Evolutionary conservation across 768 basidiomycete species (phyloP).

Genomic region (Russula brevipes): DNA sequence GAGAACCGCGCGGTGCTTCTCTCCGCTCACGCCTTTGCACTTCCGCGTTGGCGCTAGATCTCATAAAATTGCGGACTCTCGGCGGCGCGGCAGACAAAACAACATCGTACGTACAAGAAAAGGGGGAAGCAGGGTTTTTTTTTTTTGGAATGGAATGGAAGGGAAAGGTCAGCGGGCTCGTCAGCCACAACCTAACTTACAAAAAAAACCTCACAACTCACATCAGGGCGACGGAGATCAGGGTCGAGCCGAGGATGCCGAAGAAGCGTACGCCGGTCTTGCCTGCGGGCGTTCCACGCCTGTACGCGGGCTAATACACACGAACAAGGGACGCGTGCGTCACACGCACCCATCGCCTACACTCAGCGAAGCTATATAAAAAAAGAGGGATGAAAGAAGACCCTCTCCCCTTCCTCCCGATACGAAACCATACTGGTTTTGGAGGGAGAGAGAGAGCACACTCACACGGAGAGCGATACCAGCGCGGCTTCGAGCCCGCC

Average conservation of each 20-base stretch:
- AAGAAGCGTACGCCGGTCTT: conserved; percentile 42
- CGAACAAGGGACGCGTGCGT: no score
- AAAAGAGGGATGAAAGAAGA: background rate
- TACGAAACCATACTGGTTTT: background rate
- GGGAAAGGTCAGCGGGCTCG: no score
- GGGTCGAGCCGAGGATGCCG: conserved; percentile 54
- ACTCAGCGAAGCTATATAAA: background rate
- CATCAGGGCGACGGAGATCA: conserved; percentile 50
- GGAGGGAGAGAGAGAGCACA: background rate
- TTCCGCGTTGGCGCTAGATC: no score
- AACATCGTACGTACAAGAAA: background rate
- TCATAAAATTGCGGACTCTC: conserved; percentile 65
- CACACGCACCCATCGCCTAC: background rate
- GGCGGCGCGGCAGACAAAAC: conserved; percentile 23
- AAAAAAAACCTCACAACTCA: conserved; percentile 24
- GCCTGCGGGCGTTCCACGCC: conserved; percentile 35
- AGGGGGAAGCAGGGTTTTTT: background rate
- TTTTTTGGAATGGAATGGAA: background rate
- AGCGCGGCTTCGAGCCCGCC: conserved; percentile 57
- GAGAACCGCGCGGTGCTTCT: conserved; percentile 51
- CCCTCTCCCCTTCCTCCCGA: no score
- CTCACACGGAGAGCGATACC: conserved; percentile 51
- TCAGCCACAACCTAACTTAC: no score
- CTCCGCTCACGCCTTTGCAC: no score
- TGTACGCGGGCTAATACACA: conserved; percentile 35